Conservation (phyloP, 2,329 filamentous ascomycete species). For the Arthrocladium fulminans region DNA sequence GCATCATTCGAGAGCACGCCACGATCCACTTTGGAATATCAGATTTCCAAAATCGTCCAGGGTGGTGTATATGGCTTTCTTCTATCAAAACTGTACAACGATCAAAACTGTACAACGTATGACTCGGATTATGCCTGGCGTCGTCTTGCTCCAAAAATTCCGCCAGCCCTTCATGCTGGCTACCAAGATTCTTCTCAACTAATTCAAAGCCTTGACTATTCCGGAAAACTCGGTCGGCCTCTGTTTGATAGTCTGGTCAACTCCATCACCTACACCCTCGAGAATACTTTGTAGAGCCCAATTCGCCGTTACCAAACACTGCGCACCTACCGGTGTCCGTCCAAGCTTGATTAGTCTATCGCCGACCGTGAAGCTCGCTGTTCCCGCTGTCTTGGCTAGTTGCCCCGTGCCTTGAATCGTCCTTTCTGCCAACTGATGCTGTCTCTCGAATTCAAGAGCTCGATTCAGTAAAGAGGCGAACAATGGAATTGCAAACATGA, state of each 20-base stretch:
- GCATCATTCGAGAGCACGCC: too few species aligned
- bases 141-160: too few species aligned
- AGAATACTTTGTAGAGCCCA: neutral
- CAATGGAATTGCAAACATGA: constrained; percentile 5
- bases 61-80: too few species aligned
- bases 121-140: too few species aligned
- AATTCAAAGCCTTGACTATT: too few species aligned
- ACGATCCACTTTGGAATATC: too few species aligned
- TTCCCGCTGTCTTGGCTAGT: neutral
- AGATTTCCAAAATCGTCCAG: too few species aligned
- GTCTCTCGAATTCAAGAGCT: constrained; percentile 4
- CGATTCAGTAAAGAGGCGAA: constrained; percentile 1
- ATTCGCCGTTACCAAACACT: neutral
- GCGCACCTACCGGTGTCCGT: neutral
- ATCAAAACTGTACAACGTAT: too few species aligned
- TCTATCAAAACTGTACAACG: too few species aligned
- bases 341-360: neutral
- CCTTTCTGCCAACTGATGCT: constrained; percentile 7
- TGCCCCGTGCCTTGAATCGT: neutral
- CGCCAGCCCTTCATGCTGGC: too few species aligned
- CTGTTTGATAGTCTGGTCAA: neutral
- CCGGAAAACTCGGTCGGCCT: neutral
- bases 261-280: neutral
- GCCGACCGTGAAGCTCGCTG: neutral
- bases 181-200: too few species aligned